Base-by-base conservation (phyloP, 164 flowering plant genomes). In the Vitis rupestris region DNA sequence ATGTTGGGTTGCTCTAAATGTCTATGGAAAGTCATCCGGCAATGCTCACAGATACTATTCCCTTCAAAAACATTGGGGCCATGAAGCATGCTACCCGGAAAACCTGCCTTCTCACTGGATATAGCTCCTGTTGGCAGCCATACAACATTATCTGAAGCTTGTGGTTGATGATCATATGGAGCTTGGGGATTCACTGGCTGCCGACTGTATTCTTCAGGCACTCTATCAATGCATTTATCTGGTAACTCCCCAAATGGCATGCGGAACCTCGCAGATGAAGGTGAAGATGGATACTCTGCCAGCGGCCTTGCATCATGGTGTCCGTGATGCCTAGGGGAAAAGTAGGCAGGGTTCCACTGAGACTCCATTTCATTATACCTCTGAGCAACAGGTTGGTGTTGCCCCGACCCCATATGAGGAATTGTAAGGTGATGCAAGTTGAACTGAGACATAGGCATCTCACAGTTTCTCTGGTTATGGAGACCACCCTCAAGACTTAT, bases 271-370 rank as follows among this genome's bases (percentile, higher is more conserved):
- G 80, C 79, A 50, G 92, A 81, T 3, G 99, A 88, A 7, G 98
- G 98, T 0, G 98, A 90, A 71, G 86, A 68, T 9, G 91, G 92
- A 75, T 75, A 86, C 29, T 92, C 98, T 23, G 78, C 17, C 6
- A 82, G 59, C 52, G 82, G 63, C 67, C 95, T 74, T 3, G 85
- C 76, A 72, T 90, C 96, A 67, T 79, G 85, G 64, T 66, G 83
- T 29, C 84, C 89, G 62, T 79, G 88, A 71, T 84, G 92, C 75
- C 97, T 78, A 1, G 99, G 93, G 37, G 99, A 93, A 78, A 82
- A 89, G 79, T 86, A 96, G 9, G 85, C 93, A 57, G 97, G 99
- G 74, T 93, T 93, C 97, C 98, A 95, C 3, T 92, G 84, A 63
- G 89, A 82, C 68, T 91, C 98, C 83, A 87, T 75, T 48, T 94